Evolutionary conservation across 2,329 filamentous ascomycete genomes (phyloP).

Genomic region (Diaporthe sp.): DNA sequence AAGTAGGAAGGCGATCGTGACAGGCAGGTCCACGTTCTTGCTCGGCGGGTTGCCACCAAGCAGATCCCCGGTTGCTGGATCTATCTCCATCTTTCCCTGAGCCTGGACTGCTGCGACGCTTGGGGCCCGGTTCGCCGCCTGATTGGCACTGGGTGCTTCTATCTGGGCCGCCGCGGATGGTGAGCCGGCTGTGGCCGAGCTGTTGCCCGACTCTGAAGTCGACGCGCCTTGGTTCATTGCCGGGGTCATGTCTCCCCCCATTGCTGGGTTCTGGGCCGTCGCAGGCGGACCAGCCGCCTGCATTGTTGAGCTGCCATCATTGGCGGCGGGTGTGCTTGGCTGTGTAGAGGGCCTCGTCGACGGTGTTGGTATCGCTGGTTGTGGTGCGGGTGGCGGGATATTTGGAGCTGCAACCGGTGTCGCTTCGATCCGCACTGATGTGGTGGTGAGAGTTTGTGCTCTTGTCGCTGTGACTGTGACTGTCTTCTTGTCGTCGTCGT

Average conservation of each 20-base stretch:
- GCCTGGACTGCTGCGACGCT: neutral
- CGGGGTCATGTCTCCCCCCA: neutral
- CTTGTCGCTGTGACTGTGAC: neutral
- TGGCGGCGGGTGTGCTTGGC: neutral
- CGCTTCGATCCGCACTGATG: neutral
- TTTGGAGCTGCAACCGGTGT: neutral
- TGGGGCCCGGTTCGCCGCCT: neutral
- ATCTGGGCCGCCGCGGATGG: neutral
- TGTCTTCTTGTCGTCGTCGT: slow-evolving; percentile 11
- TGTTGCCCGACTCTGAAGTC: neutral
- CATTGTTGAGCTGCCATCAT: neutral
- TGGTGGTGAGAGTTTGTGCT: neutral
- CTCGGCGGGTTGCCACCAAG: slow-evolving; percentile 34
- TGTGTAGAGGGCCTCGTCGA: neutral
- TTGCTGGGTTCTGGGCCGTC: neutral
- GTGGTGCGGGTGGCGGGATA: neutral
- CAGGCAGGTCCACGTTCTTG: slow-evolving; percentile 41
- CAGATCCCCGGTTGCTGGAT: slow-evolving; percentile 31
- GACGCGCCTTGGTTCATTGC: neutral
- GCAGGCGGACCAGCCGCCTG: slow-evolving; percentile 18
- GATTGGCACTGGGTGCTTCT: slow-evolving; percentile 5
- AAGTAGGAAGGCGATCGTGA: slow-evolving; percentile 44
- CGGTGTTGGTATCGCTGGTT: neutral
- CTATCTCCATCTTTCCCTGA: neutral
- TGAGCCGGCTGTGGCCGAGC: neutral